These are phyloP conservation scores for Candida lessepsii DNA, from an alignment of 805 yeast genomes.

Conservation along the genomic window DNA sequence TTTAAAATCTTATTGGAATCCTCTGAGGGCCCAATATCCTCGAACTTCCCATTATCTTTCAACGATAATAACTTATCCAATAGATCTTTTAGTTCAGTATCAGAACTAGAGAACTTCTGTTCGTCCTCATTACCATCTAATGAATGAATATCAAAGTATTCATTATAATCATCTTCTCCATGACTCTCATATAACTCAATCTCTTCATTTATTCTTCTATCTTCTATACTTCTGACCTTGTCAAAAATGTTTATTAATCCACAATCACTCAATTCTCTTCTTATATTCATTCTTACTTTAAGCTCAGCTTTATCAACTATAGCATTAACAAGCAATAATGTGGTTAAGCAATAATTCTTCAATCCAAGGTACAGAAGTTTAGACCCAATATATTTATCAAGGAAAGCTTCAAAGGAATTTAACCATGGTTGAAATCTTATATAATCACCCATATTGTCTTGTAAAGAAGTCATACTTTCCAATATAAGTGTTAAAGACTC, in stretches of 20 bases:
- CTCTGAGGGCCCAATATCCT: slow-evolving; percentile 14
- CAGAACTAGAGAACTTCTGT: slow-evolving; percentile 8
- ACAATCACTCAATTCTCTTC: slow-evolving; percentile 39
- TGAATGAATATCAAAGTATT: slow-evolving; percentile 11
- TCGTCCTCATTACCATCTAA: slow-evolving; percentile 14
- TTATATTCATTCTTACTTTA: slow-evolving; percentile 27
- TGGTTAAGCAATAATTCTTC: slow-evolving; percentile 34
- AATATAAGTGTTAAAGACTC: slow-evolving; percentile 22
- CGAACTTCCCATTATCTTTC: slow-evolving; percentile 20
- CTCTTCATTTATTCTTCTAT: slow-evolving; percentile 32
- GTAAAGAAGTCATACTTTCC: slow-evolving; percentile 32
- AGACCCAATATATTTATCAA: slow-evolving; percentile 28
- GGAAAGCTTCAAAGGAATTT: slow-evolving; percentile 32
- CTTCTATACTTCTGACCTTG: slow-evolving; percentile 30
- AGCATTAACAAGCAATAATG: slow-evolving; percentile 35
- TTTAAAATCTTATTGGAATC: slow-evolving; percentile 27
- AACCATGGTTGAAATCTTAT: slow-evolving; percentile 44
- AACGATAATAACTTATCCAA: slow-evolving; percentile 23
- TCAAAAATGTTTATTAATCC: slow-evolving; percentile 35
- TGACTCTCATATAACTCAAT: slow-evolving; percentile 37
- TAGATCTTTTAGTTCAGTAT: slow-evolving; percentile 21
- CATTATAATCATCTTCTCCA: slow-evolving; percentile 40
- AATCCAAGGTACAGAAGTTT: slow-evolving; percentile 18
- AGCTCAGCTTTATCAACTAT: slow-evolving; percentile 29
- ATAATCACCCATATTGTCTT: slow-evolving; percentile 34